phyloP scores from a whole-genome alignment of 2,329 filamentous ascomycete species.

The Arthrobotrys conoides region DNA sequence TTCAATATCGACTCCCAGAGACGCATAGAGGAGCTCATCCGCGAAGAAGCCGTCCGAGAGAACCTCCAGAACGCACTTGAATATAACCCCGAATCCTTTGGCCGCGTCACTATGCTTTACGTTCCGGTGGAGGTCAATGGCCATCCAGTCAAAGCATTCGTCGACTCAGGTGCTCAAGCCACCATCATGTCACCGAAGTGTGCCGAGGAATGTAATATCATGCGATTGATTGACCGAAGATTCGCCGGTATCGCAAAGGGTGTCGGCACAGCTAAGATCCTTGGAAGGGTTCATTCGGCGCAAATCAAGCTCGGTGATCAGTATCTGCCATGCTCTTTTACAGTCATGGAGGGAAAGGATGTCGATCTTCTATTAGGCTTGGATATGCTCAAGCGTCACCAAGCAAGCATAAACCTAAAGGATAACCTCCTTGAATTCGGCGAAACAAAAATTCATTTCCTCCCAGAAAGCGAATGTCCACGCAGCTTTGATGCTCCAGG shows the following conservation, averaged over 20 bases:
- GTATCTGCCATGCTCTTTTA: slow-evolving; percentile 93
- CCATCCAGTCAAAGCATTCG: slow-evolving; percentile 91
- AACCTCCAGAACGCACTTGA: slow-evolving; percentile 97
- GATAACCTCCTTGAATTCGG: slow-evolving; percentile 90
- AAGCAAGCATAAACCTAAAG: slow-evolving; percentile 89
- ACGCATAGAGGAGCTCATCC: slow-evolving; percentile 96
- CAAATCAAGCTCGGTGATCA: slow-evolving; percentile 92
- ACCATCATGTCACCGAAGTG: slow-evolving; percentile 98
- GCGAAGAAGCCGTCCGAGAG: slow-evolving; percentile 92
- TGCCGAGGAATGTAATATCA: slow-evolving; percentile 92
- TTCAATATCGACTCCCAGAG: slow-evolving; percentile 93
- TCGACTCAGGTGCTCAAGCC: slow-evolving; percentile 96
- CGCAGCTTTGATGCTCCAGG: slow-evolving; percentile 80
- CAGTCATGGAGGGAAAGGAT: slow-evolving; percentile 98
- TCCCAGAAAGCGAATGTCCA: slow-evolving; percentile 95
- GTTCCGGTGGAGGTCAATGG: slow-evolving; percentile 96
- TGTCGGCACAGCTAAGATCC: slow-evolving; percentile 93
- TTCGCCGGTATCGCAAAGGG: slow-evolving; percentile 93
- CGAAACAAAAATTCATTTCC: slow-evolving; percentile 87
- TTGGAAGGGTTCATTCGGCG: slow-evolving; percentile 94
- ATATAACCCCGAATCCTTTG: slow-evolving; percentile 97
- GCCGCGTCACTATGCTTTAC: slow-evolving; percentile 94
- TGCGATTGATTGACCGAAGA: slow-evolving; percentile 92
- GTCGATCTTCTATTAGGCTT: slow-evolving; percentile 93
- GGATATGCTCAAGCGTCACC: slow-evolving; percentile 97